These are phyloP conservation scores for Globisporangium iwayamae DNA, from an alignment of 352 stramenopile genomes.

Conservation along the genomic window DNA sequence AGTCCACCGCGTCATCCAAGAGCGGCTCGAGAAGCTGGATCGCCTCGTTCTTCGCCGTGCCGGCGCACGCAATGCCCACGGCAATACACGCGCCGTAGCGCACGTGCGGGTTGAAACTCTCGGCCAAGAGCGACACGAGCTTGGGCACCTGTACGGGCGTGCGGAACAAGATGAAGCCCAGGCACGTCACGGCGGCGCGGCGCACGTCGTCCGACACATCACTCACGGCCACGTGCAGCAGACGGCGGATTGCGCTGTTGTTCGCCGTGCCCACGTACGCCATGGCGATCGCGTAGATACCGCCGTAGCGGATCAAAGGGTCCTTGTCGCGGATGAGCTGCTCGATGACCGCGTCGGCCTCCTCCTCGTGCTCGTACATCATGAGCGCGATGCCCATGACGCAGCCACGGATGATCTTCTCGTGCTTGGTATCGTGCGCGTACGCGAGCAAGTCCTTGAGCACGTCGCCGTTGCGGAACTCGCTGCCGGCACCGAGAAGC, in stretches of 20 bases:
- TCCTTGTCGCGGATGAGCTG: conserved; percentile 97
- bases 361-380: conserved; percentile 97
- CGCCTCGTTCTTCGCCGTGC: conserved; percentile 95
- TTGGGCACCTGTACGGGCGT: conserved; percentile 93
- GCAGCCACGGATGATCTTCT: conserved; percentile 99
- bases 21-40: conserved; percentile 97
- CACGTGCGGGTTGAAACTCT: conserved; percentile 99
- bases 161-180: conserved; percentile 99
- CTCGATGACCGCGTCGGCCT: conserved; percentile 95
- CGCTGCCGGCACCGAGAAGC: conserved; percentile 91
- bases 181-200: conserved; percentile 94
- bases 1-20: conserved; percentile 98
- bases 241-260: conserved; percentile 94
- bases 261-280: conserved; percentile 97
- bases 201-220: conserved; percentile 99
- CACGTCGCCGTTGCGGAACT: conserved; percentile 79
- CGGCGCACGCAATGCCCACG: conserved; percentile 97
- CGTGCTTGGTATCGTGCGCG: conserved; percentile 97
- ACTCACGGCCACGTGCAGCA: conserved; percentile 98
- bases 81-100: conserved; percentile 98
- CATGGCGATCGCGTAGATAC: conserved; percentile 97
- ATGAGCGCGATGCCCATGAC: conserved; percentile 98
- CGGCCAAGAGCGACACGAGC: conserved; percentile 93
- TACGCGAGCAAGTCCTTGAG: conserved; percentile 96
- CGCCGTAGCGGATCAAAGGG: conserved; percentile 97